Percentiles rank a stretch among this genome's conserved stretches.
Conservation (phyloP, 108 stramenopile genomes). For the Hondaea fermentalgiana region DNA sequence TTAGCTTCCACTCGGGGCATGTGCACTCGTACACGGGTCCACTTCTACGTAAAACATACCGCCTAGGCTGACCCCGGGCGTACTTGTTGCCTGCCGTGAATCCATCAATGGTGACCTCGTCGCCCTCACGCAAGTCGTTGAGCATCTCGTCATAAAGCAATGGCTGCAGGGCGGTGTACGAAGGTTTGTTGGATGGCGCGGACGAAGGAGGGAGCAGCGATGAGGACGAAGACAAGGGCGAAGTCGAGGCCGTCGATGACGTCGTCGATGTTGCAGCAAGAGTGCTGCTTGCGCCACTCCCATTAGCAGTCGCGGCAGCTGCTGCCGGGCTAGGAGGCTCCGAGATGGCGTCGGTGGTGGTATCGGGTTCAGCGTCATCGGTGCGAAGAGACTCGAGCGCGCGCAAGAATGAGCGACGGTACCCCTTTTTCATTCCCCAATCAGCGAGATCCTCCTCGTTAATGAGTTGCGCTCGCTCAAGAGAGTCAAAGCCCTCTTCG, state of each 20-base stretch:
- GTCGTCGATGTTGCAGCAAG: not conserved
- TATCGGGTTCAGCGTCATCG: not conserved
- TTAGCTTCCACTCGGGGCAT: not conserved
- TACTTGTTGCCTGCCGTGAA: constrained; percentile 16
- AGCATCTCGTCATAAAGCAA: not conserved
- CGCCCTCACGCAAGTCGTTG: not conserved
- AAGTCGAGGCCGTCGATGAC: not conserved
- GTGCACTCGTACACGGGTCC: not conserved
- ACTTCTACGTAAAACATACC: not conserved
- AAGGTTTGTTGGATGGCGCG: no score
- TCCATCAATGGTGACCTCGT: not conserved
- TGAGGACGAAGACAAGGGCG: no score
- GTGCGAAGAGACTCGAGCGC: not conserved
- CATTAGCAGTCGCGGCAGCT: not conserved
- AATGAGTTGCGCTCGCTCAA: not conserved
- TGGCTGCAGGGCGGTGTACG: not conserved
- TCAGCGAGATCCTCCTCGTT: constrained; percentile 26
- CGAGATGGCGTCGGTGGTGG: not conserved
- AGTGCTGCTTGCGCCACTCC: not conserved
- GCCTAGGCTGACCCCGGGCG: not conserved
- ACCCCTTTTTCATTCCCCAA: constrained; percentile 33
- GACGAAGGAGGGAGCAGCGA: not conserved
- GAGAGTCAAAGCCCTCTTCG: constrained; percentile 32
- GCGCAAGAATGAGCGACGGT: not conserved
- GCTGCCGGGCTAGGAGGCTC: not conserved